Conservation (phyloP, 768 basidiomycete genomes). For the Nevesoporus exiguus region DNA sequence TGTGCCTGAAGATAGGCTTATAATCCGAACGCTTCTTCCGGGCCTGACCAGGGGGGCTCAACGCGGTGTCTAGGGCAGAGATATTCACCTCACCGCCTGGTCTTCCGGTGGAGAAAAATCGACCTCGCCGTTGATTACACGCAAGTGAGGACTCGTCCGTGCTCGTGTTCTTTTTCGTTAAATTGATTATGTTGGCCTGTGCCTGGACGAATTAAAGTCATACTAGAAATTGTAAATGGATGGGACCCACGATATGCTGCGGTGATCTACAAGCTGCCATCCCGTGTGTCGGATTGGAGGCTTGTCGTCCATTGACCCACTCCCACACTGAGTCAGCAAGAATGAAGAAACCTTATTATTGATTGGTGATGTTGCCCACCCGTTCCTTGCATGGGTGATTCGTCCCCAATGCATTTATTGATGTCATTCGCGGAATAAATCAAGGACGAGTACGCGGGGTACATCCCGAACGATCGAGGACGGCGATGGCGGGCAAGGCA, state of each 20-base stretch:
- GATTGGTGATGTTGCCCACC: slow-evolving; percentile 32
- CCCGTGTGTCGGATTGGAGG: slow-evolving; percentile 40
- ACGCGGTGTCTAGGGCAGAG: slow-evolving; percentile 4
- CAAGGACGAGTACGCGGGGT: slow-evolving; percentile 28
- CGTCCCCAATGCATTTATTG: neutral
- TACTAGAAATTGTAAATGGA: slow-evolving; percentile 19
- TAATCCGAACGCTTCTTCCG: neutral
- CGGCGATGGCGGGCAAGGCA: slow-evolving; percentile 15
- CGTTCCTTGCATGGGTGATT: slow-evolving; percentile 26
- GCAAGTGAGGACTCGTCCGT: slow-evolving; percentile 11
- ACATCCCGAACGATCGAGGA: slow-evolving; percentile 43
- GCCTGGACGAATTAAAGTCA: slow-evolving; percentile 23
- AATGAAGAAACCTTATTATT: slow-evolving; percentile 19
- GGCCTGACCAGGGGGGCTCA: neutral
- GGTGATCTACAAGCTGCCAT: slow-evolving; percentile 20
- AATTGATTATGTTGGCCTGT: slow-evolving; percentile 13
- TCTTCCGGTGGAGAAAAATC: slow-evolving; percentile 11
- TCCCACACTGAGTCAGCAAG: slow-evolving; percentile 36
- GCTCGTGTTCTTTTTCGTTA: neutral
- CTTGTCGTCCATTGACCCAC: slow-evolving; percentile 36
- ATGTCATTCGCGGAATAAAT: neutral
- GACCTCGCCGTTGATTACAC: slow-evolving; percentile 23
- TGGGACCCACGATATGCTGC: slow-evolving; percentile 28
- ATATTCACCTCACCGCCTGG: slow-evolving; percentile 21
- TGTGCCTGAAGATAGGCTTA: slow-evolving; percentile 24